Conservation (phyloP, 768 basidiomycete species). For the Lentinula aciculospora region DNA sequence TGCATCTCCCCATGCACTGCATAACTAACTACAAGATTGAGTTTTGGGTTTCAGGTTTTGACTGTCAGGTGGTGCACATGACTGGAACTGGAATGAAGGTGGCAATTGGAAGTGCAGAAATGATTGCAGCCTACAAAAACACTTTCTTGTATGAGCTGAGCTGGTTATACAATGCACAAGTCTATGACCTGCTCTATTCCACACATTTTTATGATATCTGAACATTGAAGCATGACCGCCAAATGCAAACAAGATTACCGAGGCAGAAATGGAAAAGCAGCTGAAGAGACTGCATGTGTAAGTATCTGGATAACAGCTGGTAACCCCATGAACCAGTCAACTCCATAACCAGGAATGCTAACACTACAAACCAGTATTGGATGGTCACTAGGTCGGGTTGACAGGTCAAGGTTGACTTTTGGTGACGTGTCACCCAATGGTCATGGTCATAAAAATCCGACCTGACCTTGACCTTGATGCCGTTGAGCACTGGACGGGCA, state of each 20-base stretch:
- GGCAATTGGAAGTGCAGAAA: background rate
- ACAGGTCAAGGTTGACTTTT: no score
- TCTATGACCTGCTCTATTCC: background rate
- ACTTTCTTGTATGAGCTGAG: background rate
- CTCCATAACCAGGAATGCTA: background rate
- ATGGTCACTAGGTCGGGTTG: no score
- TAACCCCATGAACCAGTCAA: background rate
- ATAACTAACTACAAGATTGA: no score
- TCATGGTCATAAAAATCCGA: no score
- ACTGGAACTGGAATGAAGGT: background rate
- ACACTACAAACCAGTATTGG: no score
- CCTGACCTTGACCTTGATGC: no score
- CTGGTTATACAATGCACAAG: background rate
- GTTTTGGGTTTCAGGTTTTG: no score
- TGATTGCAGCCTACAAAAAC: background rate
- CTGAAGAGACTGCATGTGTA: background rate
- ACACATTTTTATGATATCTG: background rate
- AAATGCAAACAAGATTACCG: background rate
- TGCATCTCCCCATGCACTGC: no score
- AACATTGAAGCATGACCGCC: background rate
- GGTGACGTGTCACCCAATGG: no score
- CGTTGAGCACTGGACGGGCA: no score
- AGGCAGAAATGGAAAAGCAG: background rate
- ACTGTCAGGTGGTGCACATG: no score
- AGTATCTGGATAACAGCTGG: background rate